Conservation (phyloP, 169 alveolate genomes). For the Eimeria necatrix region DNA sequence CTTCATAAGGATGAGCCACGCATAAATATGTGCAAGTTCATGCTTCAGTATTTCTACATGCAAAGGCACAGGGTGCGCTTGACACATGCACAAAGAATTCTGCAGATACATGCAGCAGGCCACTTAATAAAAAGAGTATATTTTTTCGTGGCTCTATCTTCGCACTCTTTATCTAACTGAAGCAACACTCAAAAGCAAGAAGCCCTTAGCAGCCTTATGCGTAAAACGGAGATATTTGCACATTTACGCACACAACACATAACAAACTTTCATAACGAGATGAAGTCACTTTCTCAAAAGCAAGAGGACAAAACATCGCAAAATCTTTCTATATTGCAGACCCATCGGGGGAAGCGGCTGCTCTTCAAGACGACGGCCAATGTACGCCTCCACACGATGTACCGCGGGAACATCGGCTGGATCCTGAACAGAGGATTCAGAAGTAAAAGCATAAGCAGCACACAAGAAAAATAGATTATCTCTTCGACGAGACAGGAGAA, state of each 20-base stretch:
- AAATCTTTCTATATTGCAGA: not conserved
- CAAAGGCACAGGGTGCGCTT: no score
- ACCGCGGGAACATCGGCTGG: slow-evolving; percentile 59
- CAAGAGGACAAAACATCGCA: not conserved
- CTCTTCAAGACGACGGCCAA: slow-evolving; percentile 66
- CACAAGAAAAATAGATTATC: not conserved
- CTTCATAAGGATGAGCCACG: no score
- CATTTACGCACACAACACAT: no score
- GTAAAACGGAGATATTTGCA: no score
- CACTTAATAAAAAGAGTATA: not conserved
- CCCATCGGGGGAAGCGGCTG: slow-evolving; percentile 65
- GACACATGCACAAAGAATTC: not conserved
- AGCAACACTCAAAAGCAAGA: no score
- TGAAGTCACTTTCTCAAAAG: no score
- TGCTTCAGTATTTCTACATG: no score
- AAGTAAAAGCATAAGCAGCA: not conserved
- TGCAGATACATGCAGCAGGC: not conserved
- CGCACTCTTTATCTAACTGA: no score
- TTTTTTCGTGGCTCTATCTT: not conserved
- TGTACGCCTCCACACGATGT: slow-evolving; percentile 65
- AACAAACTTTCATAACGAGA: no score
- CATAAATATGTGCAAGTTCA: no score
- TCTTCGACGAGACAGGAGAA: no score
- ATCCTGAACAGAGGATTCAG: slow-evolving; percentile 11
- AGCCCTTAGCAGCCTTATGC: no score